These are phyloP conservation scores for Ettlia oleoabundans DNA, from an alignment of 139 green algal genomes.

Conservation along the genomic window DNA sequence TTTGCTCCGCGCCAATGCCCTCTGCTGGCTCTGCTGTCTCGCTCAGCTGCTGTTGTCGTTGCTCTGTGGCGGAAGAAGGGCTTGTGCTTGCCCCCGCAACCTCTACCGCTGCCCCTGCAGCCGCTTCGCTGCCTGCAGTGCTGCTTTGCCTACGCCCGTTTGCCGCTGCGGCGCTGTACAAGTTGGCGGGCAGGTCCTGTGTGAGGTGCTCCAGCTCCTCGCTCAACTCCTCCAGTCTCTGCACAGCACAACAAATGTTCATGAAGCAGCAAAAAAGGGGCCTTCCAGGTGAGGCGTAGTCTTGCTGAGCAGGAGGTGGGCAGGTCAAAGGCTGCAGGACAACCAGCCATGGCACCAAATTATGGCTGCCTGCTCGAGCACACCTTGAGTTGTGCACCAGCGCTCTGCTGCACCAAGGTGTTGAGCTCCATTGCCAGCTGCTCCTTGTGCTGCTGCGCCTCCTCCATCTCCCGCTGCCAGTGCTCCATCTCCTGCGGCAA, in stretches of 20 bases:
- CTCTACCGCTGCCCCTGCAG: background rate
- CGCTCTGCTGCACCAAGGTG: slow-evolving; percentile 64
- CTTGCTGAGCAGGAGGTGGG: background rate
- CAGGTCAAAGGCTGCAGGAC: too few species aligned
- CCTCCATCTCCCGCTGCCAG: slow-evolving; percentile 36
- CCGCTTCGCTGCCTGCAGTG: too few species aligned
- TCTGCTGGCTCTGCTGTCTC: background rate
- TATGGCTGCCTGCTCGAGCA: background rate
- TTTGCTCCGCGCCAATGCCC: too few species aligned
- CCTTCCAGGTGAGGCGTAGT: background rate
- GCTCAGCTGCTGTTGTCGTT: background rate
- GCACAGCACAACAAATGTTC: background rate
- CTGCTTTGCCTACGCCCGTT: background rate
- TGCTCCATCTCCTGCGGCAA: slow-evolving; percentile 1
- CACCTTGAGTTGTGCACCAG: slow-evolving; percentile 48
- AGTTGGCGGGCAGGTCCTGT: background rate
- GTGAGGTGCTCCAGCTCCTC: slow-evolving; percentile 29
- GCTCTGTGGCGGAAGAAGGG: background rate
- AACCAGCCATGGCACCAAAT: background rate
- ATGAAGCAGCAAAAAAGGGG: background rate
- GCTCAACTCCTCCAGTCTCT: slow-evolving; percentile 29
- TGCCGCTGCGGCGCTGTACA: background rate
- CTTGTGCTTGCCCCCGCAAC: background rate
- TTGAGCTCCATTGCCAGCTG: slow-evolving; percentile 70
- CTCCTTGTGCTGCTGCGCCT: slow-evolving; percentile 61